A percentile compares a stretch with the other conserved stretches of the same genome.
phyloP scores from a whole-genome alignment of 1,139 yeast genomes.

The Schwanniomyces etchellsii region DNA sequence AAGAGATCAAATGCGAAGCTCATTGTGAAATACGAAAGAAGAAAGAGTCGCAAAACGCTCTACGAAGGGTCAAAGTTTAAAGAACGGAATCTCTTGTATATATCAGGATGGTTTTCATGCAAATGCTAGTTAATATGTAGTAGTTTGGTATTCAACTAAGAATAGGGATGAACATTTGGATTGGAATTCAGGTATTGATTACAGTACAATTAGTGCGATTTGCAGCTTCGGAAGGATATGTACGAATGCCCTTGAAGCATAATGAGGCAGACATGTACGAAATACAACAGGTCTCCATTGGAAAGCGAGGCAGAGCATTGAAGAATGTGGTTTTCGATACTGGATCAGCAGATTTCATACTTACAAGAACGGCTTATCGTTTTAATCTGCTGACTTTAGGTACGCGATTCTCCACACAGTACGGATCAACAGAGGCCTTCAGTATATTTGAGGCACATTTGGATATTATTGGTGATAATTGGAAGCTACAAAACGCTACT shows the following conservation, averaged over 20 bases:
- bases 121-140: too few species aligned
- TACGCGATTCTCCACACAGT: conserved; percentile 7
- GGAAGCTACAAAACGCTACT: conserved; percentile 6
- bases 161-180: too few species aligned
- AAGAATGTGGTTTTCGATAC: conserved; percentile 14
- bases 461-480: conserved; percentile 5
- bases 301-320: conserved; percentile 13
- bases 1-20: too few species aligned
- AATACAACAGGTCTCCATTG: conserved; percentile 3
- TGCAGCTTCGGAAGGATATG: conserved; percentile 1
- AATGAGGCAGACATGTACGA: background rate
- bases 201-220: background rate
- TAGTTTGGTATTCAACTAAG: too few species aligned
- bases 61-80: too few species aligned
- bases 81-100: too few species aligned
- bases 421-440: conserved; percentile 13
- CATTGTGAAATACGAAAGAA: too few species aligned
- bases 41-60: too few species aligned
- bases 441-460: conserved; percentile 8
- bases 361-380: conserved; percentile 9
- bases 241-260: background rate
- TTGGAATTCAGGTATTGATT: background rate
- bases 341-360: conserved; percentile 18
- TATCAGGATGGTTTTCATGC: too few species aligned
- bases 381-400: conserved; percentile 8